Base-by-base conservation (phyloP, 495 filamentous ascomycete genomes). In the Niebla homalea region DNA sequence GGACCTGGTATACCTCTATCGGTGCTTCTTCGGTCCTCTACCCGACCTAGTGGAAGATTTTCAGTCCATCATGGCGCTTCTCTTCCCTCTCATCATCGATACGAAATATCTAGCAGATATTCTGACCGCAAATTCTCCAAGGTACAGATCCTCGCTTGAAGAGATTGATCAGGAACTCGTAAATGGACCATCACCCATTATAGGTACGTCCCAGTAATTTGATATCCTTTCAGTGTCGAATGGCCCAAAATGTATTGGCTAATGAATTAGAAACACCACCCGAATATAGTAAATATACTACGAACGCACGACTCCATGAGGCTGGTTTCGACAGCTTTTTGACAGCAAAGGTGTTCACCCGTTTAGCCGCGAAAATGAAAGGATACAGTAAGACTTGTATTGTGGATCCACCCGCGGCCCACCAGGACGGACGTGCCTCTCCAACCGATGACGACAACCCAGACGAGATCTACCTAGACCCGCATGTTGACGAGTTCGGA, bases 261-360 rank as follows among this genome's bases (percentile, higher is more conserved):
- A 49, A 60, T 43, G 18, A 23, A 7, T 22, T 43, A 70, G 71
- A 65, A 51, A 59, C 58, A 1, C 64, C 77, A 23, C 42, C 55
- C 10, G 46, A 67, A 16, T 69, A 77, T 56, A 49, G 52, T 0
- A 79, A 79, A 57, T 79, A 82, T 53, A 38, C 63, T 16, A 57
- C 52, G 18, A 57, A 54, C 11, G 60, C 63, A 15, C 59, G 63
- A 20, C 65, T 66, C 29, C 85, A 88, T 46, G 76, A 87, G 60
- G 85, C 84, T 16, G 85, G 84, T 14, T 87, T 73, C 53, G 84
- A 88, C 58, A 87, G 83, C 62, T 75, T 74, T 53, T 71, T 85
- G 56, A 81, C 84, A 0, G 83, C 83, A 0, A 69, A 75, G 35
- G 68, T 84, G 14, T 79, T 83, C 55, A 65, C 85, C 50, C 80